Evolutionary conservation across 495 filamentous ascomycete species (phyloP), one percentile per base, ranked within the genome.

Genomic region (Halenospora varia): DNA sequence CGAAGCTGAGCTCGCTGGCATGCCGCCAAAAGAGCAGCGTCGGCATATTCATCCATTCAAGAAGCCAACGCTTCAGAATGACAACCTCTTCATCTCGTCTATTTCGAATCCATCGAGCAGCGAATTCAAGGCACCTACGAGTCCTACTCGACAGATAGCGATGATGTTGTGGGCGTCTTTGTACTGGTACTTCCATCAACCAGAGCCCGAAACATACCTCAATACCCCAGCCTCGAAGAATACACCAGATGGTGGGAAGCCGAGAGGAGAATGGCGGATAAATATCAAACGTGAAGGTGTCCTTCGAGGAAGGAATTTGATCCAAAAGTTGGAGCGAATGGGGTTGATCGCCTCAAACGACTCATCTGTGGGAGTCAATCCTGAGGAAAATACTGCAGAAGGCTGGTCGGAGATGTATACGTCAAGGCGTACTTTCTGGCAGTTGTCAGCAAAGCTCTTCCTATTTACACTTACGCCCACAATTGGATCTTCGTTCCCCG

Each of bases 81-180:
- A 97, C 75, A 82, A 82, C 64, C 75, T 97, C 41, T 96, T 90
- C 74, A 90, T 97, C 57, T 94, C 89, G 17, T 92, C 88, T 56
- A 93, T 96, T 61, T 92, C 89, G 48, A 91, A 84, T 59, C 90
- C 92, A 0, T 88, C 86, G 48, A 88, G 76, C 63, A 81, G 68
- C 62, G 89, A 96, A 47, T 95, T 86, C 77, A 89, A 89, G 62
- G 84, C 90, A 0, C 79, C 83, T 10, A 82, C 71, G 23, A 95
- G 90, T 47, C 90, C 88, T 0, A 92, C 90, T 0, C 76, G 92
- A 26, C 88, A 92, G 71, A 86, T 96, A 56, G 92, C 92, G 56
- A 88, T 96, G 89, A 93, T 96, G 89, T 81, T 97, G 6, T 98
- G 93, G 91, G 83, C 89, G 24, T 92, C 89, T 1, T 73, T 97